Base-by-base conservation (phyloP, 495 filamentous ascomycete genomes). In the Xylaria grammica region DNA sequence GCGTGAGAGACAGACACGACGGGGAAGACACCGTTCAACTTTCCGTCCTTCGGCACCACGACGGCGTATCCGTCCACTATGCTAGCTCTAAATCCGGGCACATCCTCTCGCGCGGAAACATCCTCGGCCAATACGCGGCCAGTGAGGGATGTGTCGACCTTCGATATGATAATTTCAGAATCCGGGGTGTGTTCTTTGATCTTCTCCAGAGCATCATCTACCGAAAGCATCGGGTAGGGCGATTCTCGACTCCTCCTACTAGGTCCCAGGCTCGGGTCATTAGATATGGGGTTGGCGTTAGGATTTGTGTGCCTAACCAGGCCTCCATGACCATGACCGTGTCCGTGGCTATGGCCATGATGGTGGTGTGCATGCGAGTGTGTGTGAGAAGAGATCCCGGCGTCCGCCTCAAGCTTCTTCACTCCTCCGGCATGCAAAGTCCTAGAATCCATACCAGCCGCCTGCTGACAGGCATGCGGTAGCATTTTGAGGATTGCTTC, bases 61-160 rank as follows among this genome's bases (percentile, higher is more conserved):
- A 97, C 84, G 3, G 96, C 96, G 72, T 99, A 99, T 11, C 95
- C 95, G 72, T 99, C 95, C 3, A 99, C 96, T 62, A 97, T 99
- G 71, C 93, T 97, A 44, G 95, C 95, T 55, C 91, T 85, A 77
- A 92, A 99, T 6, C 96, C 95, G 4, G 95, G 95, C 0, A 98
- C 96, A 15, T 88, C 81, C 70, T 97, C 94, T 24, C 79, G 72
- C 3, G 95, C 91, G 49, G 81, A 85, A 40, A 98, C 88, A 70
- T 96, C 91, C 72, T 91, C 86, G 5, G 94, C 95, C 10, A 98
- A 79, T 4, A 97, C 87, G 50, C 84, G 82, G 10, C 93, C 93
- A 8, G 92, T 86, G 0, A 97, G 74, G 11, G 72, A 71, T 27
- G 80, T 79, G 59, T 85, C 78, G 32, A 97, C 90, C 13, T 83